Conservation (phyloP, 208 protist species). For the Crithidia acanthocephali region DNA sequence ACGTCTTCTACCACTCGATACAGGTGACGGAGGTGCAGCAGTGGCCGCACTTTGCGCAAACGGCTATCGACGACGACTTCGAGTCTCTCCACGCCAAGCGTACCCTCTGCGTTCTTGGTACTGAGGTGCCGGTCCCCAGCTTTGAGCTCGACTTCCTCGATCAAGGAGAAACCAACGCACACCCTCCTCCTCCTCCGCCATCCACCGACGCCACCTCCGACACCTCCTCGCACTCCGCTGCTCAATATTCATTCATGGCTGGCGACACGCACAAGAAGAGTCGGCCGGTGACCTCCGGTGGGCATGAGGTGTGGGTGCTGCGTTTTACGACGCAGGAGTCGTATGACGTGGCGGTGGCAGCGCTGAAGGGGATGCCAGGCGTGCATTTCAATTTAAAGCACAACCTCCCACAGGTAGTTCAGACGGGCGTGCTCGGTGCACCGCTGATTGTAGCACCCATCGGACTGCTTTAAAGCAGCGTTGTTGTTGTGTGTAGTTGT, state of each 20-base stretch:
- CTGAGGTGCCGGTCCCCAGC: slow-evolving; percentile 8
- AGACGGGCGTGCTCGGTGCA: not conserved
- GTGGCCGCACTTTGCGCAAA: slow-evolving; percentile 1
- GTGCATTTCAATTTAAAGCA: slow-evolving; percentile 1
- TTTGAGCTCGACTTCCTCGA: not conserved
- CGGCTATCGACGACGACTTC: slow-evolving; percentile 1
- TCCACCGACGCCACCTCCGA: not conserved
- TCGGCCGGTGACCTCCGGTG: not conserved
- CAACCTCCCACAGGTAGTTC: not conserved
- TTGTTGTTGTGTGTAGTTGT: not conserved
- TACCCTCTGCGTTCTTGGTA: not conserved
- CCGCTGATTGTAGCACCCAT: not conserved
- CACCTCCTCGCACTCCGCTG: not conserved
- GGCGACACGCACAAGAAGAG: not conserved
- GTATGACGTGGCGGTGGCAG: not conserved
- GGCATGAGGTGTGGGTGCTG: not conserved
- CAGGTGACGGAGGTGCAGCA: not conserved
- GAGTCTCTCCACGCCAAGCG: not conserved
- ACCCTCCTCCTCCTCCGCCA: not conserved
- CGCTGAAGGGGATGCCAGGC: not conserved
- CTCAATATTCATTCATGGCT: not conserved
- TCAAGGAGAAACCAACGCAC: not conserved
- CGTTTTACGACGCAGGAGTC: slow-evolving; percentile 1
- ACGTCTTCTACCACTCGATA: slow-evolving; percentile 8
- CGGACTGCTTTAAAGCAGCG: not conserved